Conservation (phyloP, 768 basidiomycete species). For the Neoboletus brunneissimus region DNA sequence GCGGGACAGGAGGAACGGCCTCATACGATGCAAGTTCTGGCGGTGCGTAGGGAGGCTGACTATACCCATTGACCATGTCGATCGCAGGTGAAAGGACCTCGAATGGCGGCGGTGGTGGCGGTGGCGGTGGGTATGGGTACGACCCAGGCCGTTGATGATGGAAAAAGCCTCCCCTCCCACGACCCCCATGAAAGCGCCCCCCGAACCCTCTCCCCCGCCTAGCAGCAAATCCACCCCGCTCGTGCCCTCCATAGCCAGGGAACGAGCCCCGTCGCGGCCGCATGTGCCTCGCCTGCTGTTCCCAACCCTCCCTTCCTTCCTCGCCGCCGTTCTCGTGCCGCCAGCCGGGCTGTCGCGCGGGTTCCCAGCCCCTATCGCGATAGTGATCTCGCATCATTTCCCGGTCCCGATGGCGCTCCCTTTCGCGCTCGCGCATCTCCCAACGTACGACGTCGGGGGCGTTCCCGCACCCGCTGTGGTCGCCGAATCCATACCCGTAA, state of each 20-base stretch:
- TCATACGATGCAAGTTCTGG: constrained; percentile 32
- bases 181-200: constrained; percentile 38
- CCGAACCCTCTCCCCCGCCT: constrained; percentile 39
- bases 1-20: constrained; percentile 20
- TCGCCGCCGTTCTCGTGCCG: constrained; percentile 27
- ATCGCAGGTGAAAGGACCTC: constrained; percentile 26
- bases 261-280: constrained; percentile 36
- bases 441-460: constrained; percentile 27
- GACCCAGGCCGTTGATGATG: constrained; percentile 36
- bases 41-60: constrained; percentile 30
- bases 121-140: constrained; percentile 30
- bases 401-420: constrained; percentile 15
- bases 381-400: constrained; percentile 12
- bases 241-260: constrained; percentile 31
- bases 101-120: constrained; percentile 23
- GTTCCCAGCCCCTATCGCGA: constrained; percentile 19
- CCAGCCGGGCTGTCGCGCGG: constrained; percentile 20
- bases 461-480: constrained; percentile 37
- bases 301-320: constrained; percentile 23
- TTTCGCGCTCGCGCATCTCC: constrained; percentile 32
- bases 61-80: constrained; percentile 29
- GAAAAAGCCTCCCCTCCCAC: constrained; percentile 32
- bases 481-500: constrained; percentile 65
- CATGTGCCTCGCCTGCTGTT: constrained; percentile 20
- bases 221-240: constrained; percentile 29